Evolutionary conservation across 1,139 yeast species (phyloP).

Genomic region (Pneumocystis carinii): DNA sequence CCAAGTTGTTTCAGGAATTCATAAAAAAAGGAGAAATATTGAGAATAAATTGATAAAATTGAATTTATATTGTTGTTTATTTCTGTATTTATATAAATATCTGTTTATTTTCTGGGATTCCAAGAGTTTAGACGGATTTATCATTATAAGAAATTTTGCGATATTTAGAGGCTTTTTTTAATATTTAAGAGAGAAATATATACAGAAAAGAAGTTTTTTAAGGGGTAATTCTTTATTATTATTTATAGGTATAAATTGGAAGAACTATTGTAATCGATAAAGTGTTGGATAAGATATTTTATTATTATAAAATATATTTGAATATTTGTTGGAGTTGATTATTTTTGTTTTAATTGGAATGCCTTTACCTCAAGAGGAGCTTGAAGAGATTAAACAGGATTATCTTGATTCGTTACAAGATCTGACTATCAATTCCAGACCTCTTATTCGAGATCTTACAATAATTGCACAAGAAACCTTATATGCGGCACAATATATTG

Average conservation of each 20-base stretch:
- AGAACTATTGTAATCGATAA: neutral
- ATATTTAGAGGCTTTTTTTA: neutral
- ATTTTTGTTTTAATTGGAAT: neutral
- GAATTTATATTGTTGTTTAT: too few relatives aligned
- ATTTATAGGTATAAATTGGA: neutral
- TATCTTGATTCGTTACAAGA: slow-evolving; percentile 55
- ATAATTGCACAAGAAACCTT: slow-evolving; percentile 73
- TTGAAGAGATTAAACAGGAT: slow-evolving; percentile 41
- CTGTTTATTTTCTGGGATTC: too few relatives aligned
- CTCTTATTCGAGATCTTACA: slow-evolving; percentile 78
- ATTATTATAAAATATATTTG: neutral
- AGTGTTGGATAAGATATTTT: neutral
- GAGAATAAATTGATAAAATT: too few relatives aligned
- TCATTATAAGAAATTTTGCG: neutral
- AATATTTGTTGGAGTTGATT: neutral
- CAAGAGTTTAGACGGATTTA: too few relatives aligned
- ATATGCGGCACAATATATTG: slow-evolving; percentile 60
- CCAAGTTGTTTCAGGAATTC: too few relatives aligned
- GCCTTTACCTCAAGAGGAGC: neutral
- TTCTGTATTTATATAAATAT: too few relatives aligned
- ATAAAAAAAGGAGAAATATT: too few relatives aligned
- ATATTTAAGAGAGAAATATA: neutral
- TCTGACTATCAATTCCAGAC: slow-evolving; percentile 75
- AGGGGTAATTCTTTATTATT: neutral
- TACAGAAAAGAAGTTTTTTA: neutral